Evolutionary conservation across 1,284 basidiomycete species (phyloP), one percentile per base, ranked within the genome.

Genomic region (Pseudozyma pruni): DNA sequence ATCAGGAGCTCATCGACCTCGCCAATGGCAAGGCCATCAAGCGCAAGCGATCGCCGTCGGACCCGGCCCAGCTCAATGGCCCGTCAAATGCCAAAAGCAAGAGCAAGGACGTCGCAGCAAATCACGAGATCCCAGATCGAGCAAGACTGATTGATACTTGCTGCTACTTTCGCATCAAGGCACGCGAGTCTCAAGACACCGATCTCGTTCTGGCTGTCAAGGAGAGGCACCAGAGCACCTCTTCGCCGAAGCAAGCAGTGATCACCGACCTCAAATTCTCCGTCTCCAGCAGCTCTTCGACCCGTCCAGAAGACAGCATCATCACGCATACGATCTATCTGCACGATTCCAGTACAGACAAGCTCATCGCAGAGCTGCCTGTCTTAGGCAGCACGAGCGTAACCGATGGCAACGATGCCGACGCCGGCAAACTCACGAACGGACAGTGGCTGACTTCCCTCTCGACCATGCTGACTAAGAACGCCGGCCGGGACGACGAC

Each of bases 401-500:
- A 16, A 10, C 22, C 19, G 22, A 47, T 4, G 4, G 17, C 22
- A 23, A 44, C 2, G 1, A 35, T 27, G 27, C 27, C 6, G 22
- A 34, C 8, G 8, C 22, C 6, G 49, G 45, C 19, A 59, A 43
- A n/a, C 54, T 54, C 39, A 69, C 64, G 25, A 74, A 74, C 17
- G 53, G 47, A 9, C 22, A 38, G 3, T 74, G 72, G 72, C 47
- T 74, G 8, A 25, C 40, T 4, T 53, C 63, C 9, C 16, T 60
- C 2, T 44, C 38, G 8, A 38, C 29, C 9, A 7, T 59, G 11
- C 2, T 39, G 32, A n/a, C 33, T 8, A 62, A 27, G 19, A n/a
- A 25, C 5, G 43, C 46, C 25, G 20, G 20, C 8, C 8, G 19
- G 13, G 4, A 2, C 13, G 31, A 20, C 14, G 25, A 22, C 7